Base-by-base conservation (phyloP, 768 basidiomycete genomes). In the Lentinula sp. region DNA sequence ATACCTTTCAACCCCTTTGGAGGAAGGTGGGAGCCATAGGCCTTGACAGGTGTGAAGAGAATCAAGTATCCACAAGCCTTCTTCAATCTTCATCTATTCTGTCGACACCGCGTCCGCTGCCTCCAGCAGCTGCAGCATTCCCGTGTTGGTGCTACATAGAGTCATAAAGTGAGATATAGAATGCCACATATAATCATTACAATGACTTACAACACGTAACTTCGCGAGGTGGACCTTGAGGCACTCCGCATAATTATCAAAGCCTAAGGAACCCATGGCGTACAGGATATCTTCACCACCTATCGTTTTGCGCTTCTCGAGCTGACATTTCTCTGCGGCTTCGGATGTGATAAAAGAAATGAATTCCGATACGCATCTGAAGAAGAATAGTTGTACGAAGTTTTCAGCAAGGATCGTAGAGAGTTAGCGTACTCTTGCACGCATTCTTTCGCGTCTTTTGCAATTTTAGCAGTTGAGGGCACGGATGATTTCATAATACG, bases 271-370 rank as follows among this genome's bases (percentile, higher is more conserved):
- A 39, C 82, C 77, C 93, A 98, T 95, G n/a, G 95, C 95, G 66
- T 93, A 90, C 60, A 98, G 74, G 50, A 98, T 95, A 72, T 98
- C 96, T 78, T 98, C 95, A 28, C 96, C 96, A 11, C 93, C 95
- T 48, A 98, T 95, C 61, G 96, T 98, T 79, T 98, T 98, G 63
- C 96, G 83, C 75, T 98, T 98, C 78, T 98, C 95, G 66, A 90
- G 79, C 70, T 90, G 84, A 65, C 94, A 95, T 69, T 93, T 93
- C 74, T 98, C 96, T 15, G 93, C 93, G 4, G 96, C 96, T 73
- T 98, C 96, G 48, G 88, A 91, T 32, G 95, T 97, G 76, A 98
- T 94, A 81, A 98, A 98, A 67, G 87, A 88, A 73, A 98, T 98
- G 79, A 97, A 98, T 76, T 98, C 96, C 46, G 91, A 94, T 60